Evolutionary conservation across 2,329 filamentous ascomycete genomes (phyloP).

Genomic region (Sclerotinia glacialis): DNA sequence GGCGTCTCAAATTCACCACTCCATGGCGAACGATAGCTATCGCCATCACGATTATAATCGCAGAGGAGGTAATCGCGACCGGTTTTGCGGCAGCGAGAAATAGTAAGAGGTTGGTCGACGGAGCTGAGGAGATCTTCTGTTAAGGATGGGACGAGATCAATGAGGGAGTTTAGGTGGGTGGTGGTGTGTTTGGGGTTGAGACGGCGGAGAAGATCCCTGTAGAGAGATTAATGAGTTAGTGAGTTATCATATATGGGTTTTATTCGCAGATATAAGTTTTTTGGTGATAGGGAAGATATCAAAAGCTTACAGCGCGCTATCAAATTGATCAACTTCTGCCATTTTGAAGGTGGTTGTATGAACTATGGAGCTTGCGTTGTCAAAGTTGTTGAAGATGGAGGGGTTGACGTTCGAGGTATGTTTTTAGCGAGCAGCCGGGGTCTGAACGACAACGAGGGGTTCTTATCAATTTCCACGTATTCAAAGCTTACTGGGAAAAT

Average conservation of each 20-base stretch:
- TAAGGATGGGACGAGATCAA: constrained; percentile 82
- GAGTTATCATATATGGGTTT: not conserved
- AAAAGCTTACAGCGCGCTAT: constrained; percentile 40
- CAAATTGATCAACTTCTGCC: constrained; percentile 40
- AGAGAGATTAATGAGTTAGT: constrained; percentile 7
- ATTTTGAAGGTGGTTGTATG: constrained; percentile 32
- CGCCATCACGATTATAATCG: constrained; percentile 99
- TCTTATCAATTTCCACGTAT: not conserved
- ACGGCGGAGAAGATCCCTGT: constrained; percentile 93
- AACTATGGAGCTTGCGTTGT: constrained; percentile 21
- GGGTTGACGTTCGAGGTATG: constrained; percentile 19
- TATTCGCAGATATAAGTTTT: not conserved
- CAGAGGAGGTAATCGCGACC: constrained; percentile 96
- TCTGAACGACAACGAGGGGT: constrained; percentile 7
- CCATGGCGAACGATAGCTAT: constrained; percentile 98
- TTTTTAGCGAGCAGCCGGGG: constrained; percentile 22
- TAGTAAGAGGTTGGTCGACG: constrained; percentile 89
- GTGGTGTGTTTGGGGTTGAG: constrained; percentile 93
- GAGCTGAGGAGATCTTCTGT: constrained; percentile 97
- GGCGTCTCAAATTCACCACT: constrained; percentile 97
- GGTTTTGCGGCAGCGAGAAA: constrained; percentile 81
- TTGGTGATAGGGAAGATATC: not conserved
- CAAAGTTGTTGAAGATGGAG: constrained; percentile 19
- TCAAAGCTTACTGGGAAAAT: not conserved
- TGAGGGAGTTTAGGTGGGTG: constrained; percentile 83